Evolutionary conservation across 352 stramenopile species (phyloP), one percentile per base, ranked within the genome.

Genomic region (Pythium sukuiense): DNA sequence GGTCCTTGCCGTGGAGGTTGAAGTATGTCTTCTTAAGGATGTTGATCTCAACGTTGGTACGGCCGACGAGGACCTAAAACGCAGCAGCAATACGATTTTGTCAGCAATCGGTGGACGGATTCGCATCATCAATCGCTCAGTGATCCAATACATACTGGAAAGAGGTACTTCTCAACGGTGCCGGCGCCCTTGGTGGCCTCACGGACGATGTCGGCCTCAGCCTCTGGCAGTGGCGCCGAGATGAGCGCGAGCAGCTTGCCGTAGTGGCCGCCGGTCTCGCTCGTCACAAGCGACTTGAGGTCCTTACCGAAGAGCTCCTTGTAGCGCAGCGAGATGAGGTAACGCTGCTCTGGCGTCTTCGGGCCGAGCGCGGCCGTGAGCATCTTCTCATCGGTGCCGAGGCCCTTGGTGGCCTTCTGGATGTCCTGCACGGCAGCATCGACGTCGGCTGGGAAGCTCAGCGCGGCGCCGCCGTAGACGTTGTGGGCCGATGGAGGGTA

Each of bases 21-120:
- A 82, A 92, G 72, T 80, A 93, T 0, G 85, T 87, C 72, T 90
- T 89, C 73, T 92, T 92, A 54, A 93, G 77, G 64, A 93, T 90
- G 64, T 72, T 72, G 52, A 93, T 79, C 65, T 93, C 85, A 11
- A 69, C 70, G 64, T 90, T 89, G 2, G 85, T 90, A 63, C 85
- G 79, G 30, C 82, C 82, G 37, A 89, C 80, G 32, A 89, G 62
- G n/a, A 61, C 39, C 63, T 56, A 48, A 55, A 55, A n/a, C 24
- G 6, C 12, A 12, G 6, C 29, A 12, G 8, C 30, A 20, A 26
- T 33, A 20, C 12, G 26, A 29, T 7, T 18, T 13, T 48, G 37
- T 32, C 0, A 49, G 33, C 6, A 26, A 46, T 29, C 14, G 9
- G 32, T 7, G 33, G 16, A 32, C 49, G 24, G 24, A 55, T 16